Evolutionary conservation across 148 eudicot species (phyloP).

Genomic region (Heliamphora exappendiculata): DNA sequence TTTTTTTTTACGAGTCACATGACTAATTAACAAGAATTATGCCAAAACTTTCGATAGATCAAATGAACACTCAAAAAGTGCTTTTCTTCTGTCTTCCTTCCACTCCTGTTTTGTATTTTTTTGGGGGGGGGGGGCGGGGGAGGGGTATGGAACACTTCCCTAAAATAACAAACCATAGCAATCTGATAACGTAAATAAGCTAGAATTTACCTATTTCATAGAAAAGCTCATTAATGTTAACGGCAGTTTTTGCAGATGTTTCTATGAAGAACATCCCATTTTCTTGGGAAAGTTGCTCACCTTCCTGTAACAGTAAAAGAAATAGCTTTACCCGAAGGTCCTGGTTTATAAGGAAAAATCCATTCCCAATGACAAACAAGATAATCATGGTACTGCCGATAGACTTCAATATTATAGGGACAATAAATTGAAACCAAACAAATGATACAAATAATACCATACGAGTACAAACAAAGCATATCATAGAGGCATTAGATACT

Average conservation of each 20-base stretch:
- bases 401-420: neutral
- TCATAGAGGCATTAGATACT: too few species aligned
- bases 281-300: constrained; percentile 25
- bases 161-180: neutral
- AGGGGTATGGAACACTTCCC: neutral
- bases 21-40: neutral
- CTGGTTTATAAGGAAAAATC: neutral
- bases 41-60: neutral
- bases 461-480: too few species aligned
- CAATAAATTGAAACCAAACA: neutral
- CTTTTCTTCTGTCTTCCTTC: too few species aligned
- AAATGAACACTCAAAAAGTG: too few species aligned
- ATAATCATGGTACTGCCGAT: neutral
- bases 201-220: constrained; percentile 30
- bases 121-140: too few species aligned
- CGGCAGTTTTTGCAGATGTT: constrained; percentile 36
- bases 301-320: constrained; percentile 26
- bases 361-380: neutral
- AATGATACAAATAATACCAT: too few species aligned
- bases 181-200: neutral
- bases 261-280: constrained; percentile 35
- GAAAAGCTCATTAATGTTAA: constrained; percentile 37
- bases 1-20: too few species aligned
- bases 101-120: too few species aligned
- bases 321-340: neutral